Conservation (phyloP, 805 yeast species). For the Cyberlindnera mrakii region DNA sequence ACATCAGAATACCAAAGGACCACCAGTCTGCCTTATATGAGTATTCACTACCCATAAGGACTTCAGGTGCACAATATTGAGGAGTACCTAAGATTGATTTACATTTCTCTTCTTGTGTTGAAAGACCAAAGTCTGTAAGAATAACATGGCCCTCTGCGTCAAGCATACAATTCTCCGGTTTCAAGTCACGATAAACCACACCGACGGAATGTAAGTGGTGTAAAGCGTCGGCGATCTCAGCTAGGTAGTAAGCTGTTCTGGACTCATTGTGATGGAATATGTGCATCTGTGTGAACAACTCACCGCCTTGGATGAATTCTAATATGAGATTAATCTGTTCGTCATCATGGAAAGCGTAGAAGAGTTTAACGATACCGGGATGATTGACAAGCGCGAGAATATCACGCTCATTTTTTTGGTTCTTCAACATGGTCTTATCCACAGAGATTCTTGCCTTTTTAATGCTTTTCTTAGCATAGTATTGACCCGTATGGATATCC, state of each 20-base stretch:
- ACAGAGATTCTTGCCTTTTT: conserved; percentile 76
- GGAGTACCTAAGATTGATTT: conserved; percentile 39
- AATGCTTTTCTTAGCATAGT: conserved; percentile 83
- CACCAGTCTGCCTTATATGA: conserved; percentile 87
- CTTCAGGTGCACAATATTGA: conserved; percentile 75
- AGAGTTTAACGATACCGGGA: conserved; percentile 76
- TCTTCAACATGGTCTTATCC: conserved; percentile 43
- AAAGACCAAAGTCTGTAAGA: conserved; percentile 80
- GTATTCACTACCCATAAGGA: conserved; percentile 71
- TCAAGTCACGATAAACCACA: conserved; percentile 79
- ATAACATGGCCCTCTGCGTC: conserved; percentile 76
- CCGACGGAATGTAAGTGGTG: conserved; percentile 74
- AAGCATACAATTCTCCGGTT: conserved; percentile 84
- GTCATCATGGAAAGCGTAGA: conserved; percentile 77
- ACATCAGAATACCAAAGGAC: conserved; percentile 78
- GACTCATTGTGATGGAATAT: conserved; percentile 47
- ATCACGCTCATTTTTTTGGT: conserved; percentile 73
- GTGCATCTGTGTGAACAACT: conserved; percentile 45
- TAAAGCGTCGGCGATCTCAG: conserved; percentile 75
- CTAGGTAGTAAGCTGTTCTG: conserved; percentile 70
- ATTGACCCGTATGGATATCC: conserved; percentile 49
- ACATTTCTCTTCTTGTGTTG: conserved; percentile 32
- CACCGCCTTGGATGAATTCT: conserved; percentile 90
- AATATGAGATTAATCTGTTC: conserved; percentile 68
- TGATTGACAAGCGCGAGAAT: conserved; percentile 68